phyloP scores from a whole-genome alignment of 768 basidiomycete genomes.

The Psilocybe sp. region DNA sequence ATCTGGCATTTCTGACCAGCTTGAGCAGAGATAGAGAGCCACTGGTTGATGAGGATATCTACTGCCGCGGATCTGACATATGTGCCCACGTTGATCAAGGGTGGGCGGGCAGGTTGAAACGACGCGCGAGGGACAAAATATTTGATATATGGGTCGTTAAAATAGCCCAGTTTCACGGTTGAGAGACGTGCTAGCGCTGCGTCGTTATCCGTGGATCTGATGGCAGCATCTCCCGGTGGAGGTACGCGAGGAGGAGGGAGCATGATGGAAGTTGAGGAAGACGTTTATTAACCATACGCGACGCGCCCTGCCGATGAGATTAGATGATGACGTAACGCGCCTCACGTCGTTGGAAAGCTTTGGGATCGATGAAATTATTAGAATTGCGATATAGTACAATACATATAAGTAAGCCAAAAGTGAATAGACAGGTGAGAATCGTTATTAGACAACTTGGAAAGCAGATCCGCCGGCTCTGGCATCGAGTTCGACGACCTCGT shows the following conservation, averaged over 20 bases:
- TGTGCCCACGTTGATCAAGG: constrained; percentile 94
- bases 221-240: constrained; percentile 45
- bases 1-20: constrained; percentile 69
- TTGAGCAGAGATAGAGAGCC: constrained; percentile 46
- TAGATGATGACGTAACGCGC: too few relatives aligned
- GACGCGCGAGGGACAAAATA: constrained; percentile 68
- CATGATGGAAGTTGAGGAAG: constrained; percentile 8
- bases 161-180: constrained; percentile 79
- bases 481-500: constrained; percentile 53
- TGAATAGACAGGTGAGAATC: not conserved
- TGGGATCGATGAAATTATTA: too few relatives aligned
- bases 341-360: too few relatives aligned
- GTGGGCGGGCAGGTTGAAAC: constrained; percentile 62
- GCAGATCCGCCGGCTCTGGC: constrained; percentile 57
- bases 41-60: constrained; percentile 69
- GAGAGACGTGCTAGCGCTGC: constrained; percentile 83
- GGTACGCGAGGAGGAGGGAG: constrained; percentile 15
- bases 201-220: constrained; percentile 80
- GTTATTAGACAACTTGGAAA: constrained; percentile 47
- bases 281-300: too few relatives aligned
- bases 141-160: constrained; percentile 71
- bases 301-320: too few relatives aligned
- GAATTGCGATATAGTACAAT: too few relatives aligned
- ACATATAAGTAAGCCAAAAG: not conserved
- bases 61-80: constrained; percentile 80